Percentiles rank a stretch among this genome's conserved stretches.
Conservation (phyloP, 352 stramenopile genomes). For the Blastocystis sp. region DNA sequence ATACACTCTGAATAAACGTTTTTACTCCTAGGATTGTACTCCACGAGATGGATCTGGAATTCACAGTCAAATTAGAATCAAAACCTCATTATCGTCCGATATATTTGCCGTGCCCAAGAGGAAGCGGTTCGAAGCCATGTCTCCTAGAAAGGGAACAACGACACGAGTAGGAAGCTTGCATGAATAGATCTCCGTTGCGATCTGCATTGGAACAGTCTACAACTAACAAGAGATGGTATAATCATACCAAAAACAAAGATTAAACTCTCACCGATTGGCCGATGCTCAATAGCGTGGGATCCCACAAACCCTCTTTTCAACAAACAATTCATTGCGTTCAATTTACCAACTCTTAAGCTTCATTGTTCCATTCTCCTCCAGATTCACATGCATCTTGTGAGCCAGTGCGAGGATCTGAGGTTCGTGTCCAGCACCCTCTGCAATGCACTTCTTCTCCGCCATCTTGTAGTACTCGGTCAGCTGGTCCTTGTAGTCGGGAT, state of each 20-base stretch:
- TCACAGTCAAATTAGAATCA: background rate
- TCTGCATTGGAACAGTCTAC: background rate
- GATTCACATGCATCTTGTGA: constrained; percentile 63
- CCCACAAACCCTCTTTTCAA: background rate
- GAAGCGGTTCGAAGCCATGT: constrained; percentile 21
- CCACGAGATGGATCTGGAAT: constrained; percentile 21
- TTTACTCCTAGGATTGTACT: constrained; percentile 16
- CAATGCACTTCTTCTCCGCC: constrained; percentile 63
- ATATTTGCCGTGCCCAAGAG: background rate
- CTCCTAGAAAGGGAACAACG: constrained; percentile 3
- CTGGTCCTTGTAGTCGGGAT: constrained; percentile 62
- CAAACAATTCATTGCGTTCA: constrained; percentile 27
- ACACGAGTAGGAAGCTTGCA: constrained; percentile 24
- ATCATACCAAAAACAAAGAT: background rate
- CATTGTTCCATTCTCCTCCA: constrained; percentile 62
- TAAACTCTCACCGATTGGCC: background rate
- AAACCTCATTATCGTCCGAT: constrained; percentile 30
- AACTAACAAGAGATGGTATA: background rate
- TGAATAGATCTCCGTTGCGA: constrained; percentile 28
- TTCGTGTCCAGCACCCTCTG: constrained; percentile 46
- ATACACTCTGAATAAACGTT: constrained; percentile 37
- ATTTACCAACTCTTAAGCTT: constrained; percentile 60
- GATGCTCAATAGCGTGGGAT: background rate
- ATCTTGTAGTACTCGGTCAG: constrained; percentile 62
- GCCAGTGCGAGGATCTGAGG: constrained; percentile 30